These are phyloP conservation scores for Sabuloglossum arenarium DNA, from an alignment of 495 filamentous ascomycete species.

Conservation along the genomic window DNA sequence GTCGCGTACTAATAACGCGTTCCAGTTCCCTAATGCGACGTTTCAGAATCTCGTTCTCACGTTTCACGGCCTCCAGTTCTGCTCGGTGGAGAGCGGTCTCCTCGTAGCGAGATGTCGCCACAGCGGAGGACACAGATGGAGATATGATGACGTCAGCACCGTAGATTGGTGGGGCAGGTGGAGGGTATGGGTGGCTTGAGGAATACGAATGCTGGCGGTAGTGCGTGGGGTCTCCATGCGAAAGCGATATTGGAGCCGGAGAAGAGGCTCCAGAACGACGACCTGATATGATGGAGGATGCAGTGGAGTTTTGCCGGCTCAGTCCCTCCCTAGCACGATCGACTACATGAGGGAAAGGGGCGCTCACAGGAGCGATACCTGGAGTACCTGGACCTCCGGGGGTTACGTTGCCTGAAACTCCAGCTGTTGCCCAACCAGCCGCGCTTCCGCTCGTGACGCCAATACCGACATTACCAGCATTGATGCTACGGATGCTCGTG, in stretches of 20 bases:
- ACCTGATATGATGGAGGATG: slow-evolving; percentile 31
- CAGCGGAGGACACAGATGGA: neutral
- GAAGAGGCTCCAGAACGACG: slow-evolving; percentile 37
- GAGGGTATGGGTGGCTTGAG: neutral
- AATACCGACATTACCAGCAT: neutral
- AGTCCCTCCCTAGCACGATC: slow-evolving; percentile 2
- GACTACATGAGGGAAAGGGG: neutral
- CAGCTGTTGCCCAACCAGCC: neutral
- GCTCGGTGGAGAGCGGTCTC: slow-evolving; percentile 1
- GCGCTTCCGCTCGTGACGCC: neutral
- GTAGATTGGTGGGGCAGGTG: neutral
- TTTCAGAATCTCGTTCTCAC: slow-evolving; percentile 1
- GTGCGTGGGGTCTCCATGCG: neutral
- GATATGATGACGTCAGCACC: neutral
- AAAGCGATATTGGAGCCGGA: slow-evolving; percentile 40
- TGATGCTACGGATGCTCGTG: neutral
- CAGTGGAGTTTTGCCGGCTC: slow-evolving; percentile 23
- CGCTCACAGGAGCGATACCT: neutral
- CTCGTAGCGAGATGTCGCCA: neutral
- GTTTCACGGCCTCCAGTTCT: slow-evolving; percentile 3
- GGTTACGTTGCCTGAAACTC: neutral
- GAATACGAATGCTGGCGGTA: neutral
- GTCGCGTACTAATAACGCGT: neutral
- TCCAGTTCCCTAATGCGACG: slow-evolving; percentile 3
- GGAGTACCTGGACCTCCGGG: neutral